Evolutionary conservation across 2,329 filamentous ascomycete genomes (phyloP).

Genomic region (Hypoxylon sp.): DNA sequence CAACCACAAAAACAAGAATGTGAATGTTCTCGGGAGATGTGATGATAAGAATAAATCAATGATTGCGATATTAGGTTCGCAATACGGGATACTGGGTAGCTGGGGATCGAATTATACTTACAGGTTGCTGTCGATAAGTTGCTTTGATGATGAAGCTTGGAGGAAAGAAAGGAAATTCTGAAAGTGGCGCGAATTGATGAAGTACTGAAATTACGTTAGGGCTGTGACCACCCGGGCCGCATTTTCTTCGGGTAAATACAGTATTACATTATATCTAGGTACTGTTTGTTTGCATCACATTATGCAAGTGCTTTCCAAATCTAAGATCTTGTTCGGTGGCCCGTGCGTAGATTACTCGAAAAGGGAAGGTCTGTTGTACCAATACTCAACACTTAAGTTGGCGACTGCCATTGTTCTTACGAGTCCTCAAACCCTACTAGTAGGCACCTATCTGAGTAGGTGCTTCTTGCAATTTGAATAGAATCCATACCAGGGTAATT

Average conservation of each 20-base stretch:
- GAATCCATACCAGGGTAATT: background rate
- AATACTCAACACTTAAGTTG: background rate
- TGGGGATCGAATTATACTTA: conserved; percentile 44
- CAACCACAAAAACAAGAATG: conserved; percentile 7
- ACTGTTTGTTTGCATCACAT: conserved; percentile 1
- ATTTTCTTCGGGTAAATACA: conserved; percentile 45
- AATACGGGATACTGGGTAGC: background rate
- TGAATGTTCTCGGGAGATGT: conserved; percentile 16
- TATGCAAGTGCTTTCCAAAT: background rate
- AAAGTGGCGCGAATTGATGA: conserved; percentile 48
- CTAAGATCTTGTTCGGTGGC: too few species aligned
- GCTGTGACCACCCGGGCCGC: conserved; percentile 49
- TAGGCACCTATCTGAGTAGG: background rate
- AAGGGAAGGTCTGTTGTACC: too few species aligned
- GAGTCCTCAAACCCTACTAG: too few species aligned
- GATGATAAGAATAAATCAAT: conserved; percentile 9
- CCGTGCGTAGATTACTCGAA: too few species aligned
- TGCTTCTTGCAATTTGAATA: background rate
- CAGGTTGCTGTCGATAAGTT: conserved; percentile 54
- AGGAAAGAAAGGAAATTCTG: conserved; percentile 47
- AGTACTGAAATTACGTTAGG: conserved; percentile 52
- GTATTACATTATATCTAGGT: background rate
- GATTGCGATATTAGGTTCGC: background rate
- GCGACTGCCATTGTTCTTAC: background rate
- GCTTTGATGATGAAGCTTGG: conserved; percentile 53